These are phyloP conservation scores for Sphaerulina vaccinii DNA, from an alignment of 2,329 filamentous ascomycete genomes.

Conservation along the genomic window DNA sequence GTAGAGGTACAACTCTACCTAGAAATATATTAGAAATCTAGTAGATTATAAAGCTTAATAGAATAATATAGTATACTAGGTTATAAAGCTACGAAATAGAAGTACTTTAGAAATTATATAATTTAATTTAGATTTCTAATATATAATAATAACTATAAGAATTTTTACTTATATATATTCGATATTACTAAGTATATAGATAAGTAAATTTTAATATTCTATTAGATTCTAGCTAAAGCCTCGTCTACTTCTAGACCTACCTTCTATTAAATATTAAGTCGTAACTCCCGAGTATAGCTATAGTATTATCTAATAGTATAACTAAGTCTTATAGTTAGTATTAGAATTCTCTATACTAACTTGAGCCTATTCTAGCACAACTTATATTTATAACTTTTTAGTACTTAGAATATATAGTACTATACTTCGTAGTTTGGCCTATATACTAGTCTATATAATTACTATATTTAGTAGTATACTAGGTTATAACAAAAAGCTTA, in stretches of 20 bases:
- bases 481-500: neutral
- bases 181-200: neutral
- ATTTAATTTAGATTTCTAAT: conserved; percentile 7
- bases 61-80: conserved; percentile 3
- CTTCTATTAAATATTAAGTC: conserved; percentile 4
- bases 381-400: conserved; percentile 6
- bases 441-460: conserved; percentile 8
- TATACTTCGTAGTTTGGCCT: conserved; percentile 6
- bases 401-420: conserved; percentile 4
- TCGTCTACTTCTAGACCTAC: neutral
- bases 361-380: conserved; percentile 5
- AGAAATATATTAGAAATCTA: conserved; percentile 10
- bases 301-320: neutral
- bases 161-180: conserved; percentile 8
- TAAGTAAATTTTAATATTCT: conserved; percentile 1
- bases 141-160: conserved; percentile 7
- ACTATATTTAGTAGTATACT: conserved; percentile 2
- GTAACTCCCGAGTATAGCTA: conserved; percentile 7
- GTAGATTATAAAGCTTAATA: conserved; percentile 4
- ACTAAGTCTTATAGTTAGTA: conserved; percentile 8
- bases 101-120: conserved; percentile 1
- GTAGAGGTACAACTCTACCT: conserved; percentile 8
- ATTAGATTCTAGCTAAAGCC: neutral
- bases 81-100: neutral
- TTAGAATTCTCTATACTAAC: neutral